Percentiles rank a stretch among this genome's conserved stretches.
phyloP scores from a whole-genome alignment of 2,329 filamentous ascomycete genomes.

The Exserohilum rostratum region DNA sequence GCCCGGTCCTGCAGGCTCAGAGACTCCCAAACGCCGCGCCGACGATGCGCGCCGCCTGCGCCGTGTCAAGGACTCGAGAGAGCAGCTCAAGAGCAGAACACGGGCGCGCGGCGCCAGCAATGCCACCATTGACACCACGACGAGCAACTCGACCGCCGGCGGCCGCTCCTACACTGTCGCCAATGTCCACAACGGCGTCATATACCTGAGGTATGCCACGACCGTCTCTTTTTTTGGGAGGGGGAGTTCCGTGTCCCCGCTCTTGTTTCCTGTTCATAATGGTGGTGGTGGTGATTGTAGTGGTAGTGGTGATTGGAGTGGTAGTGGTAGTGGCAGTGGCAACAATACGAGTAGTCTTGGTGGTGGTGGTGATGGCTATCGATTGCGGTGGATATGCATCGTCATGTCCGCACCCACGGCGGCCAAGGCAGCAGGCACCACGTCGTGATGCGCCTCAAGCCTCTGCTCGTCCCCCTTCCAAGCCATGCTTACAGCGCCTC shows the following conservation, averaged over 20 bases:
- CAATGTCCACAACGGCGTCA: slow-evolving; percentile 56
- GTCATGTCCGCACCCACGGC: background rate
- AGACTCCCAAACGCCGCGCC: slow-evolving; percentile 36
- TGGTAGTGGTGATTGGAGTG: too few species aligned
- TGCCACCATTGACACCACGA: slow-evolving; percentile 40
- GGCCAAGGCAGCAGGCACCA: background rate
- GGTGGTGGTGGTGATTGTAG: too few species aligned
- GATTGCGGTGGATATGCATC: background rate
- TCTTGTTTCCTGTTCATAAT: too few species aligned
- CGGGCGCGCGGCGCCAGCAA: slow-evolving; percentile 40
- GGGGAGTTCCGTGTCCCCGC: too few species aligned
- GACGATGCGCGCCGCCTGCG: slow-evolving; percentile 42
- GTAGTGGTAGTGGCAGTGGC: too few species aligned
- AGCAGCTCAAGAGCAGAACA: slow-evolving; percentile 44
- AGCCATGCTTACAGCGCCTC: too few species aligned
- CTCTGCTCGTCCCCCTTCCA: too few species aligned
- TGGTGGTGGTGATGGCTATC: too few species aligned
- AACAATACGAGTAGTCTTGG: too few species aligned
- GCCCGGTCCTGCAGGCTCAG: slow-evolving; percentile 26
- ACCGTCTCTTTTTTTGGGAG: too few species aligned
- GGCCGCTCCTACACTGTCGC: slow-evolving; percentile 55
- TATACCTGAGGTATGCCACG: slow-evolving; percentile 53
- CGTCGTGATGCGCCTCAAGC: too few species aligned
- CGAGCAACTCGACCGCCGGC: slow-evolving; percentile 33
- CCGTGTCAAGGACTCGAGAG: slow-evolving; percentile 46